Conservation (phyloP, 805 yeast genomes). For the Maudiozyma pseudohumilis region DNA sequence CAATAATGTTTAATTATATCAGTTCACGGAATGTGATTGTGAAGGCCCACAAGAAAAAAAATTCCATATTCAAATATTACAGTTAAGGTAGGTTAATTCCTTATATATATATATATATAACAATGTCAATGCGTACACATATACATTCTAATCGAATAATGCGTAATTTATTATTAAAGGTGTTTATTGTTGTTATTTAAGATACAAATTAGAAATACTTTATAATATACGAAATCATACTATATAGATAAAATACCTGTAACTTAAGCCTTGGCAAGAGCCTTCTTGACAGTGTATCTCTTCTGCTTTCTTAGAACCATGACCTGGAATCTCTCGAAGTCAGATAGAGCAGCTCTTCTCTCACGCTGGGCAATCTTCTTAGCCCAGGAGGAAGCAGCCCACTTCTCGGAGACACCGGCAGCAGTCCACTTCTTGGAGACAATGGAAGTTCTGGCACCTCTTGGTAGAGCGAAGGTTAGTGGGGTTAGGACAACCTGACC, state of each 20-base stretch:
- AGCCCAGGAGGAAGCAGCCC: slow-evolving; percentile 95
- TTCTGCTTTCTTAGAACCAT: slow-evolving; percentile 95
- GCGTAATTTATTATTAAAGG: slow-evolving; percentile 1
- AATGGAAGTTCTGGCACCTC: slow-evolving; percentile 83
- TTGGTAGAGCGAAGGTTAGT: slow-evolving; percentile 80
- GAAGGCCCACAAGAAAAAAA: too few species aligned
- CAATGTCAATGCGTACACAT: not conserved
- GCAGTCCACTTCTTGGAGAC: slow-evolving; percentile 91
- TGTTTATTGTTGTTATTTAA: not conserved
- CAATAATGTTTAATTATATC: too few species aligned
- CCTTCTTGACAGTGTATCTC: slow-evolving; percentile 89
- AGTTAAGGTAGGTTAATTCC: too few species aligned
- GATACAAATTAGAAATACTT: slow-evolving; percentile 7
- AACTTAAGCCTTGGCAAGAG: slow-evolving; percentile 87
- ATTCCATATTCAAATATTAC: not conserved
- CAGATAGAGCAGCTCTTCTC: slow-evolving; percentile 86
- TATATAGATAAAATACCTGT: slow-evolving; percentile 7
- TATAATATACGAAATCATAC: slow-evolving; percentile 3
- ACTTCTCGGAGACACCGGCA: slow-evolving; percentile 77
- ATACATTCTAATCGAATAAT: too few species aligned
- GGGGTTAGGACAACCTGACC: slow-evolving; percentile 89
- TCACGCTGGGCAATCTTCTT: slow-evolving; percentile 93
- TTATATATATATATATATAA: not conserved
- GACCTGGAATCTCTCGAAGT: slow-evolving; percentile 99
- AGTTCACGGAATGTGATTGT: too few species aligned